Conservation (phyloP, 805 yeast genomes). For the Saturnispora bothae region DNA sequence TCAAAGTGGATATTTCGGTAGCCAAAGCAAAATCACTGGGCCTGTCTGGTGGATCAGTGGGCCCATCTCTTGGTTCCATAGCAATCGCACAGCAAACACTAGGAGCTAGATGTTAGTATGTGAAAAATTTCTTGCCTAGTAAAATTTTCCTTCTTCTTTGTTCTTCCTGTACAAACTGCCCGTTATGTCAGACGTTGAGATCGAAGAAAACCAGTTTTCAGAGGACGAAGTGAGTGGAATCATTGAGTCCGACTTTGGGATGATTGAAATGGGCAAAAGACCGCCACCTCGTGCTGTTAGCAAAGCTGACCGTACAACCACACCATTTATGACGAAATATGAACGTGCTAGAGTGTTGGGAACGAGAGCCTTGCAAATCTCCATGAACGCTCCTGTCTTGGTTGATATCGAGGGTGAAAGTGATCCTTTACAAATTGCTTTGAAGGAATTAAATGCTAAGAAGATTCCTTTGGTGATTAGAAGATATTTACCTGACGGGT, state of each 20-base stretch:
- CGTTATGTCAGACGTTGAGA: too few relatives aligned
- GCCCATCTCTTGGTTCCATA: too few relatives aligned
- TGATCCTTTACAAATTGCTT: conserved; percentile 94
- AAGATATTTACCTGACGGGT: conserved; percentile 93
- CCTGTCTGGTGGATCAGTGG: too few relatives aligned
- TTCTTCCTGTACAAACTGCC: too few relatives aligned
- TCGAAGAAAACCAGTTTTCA: too few relatives aligned
- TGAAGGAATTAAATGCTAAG: conserved; percentile 90
- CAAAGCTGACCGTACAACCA: conserved; percentile 79
- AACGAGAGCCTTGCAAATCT: conserved; percentile 92
- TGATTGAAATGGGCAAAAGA: conserved; percentile 30
- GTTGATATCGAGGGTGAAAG: conserved; percentile 99
- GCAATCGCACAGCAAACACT: too few relatives aligned
- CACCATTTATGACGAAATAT: conserved; percentile 98
- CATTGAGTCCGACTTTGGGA: conserved; percentile 29
- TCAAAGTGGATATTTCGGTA: neutral
- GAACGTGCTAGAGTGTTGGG: conserved; percentile 97
- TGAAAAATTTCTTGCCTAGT: too few relatives aligned
- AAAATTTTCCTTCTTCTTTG: conserved; percentile 10
- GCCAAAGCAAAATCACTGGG: neutral
- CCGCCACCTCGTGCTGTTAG: conserved; percentile 60
- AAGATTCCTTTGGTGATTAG: conserved; percentile 93
- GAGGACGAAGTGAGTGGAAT: conserved; percentile 58
- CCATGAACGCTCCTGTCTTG: conserved; percentile 96
- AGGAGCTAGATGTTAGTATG: too few relatives aligned